Evolutionary conservation across 768 basidiomycete genomes (phyloP).

Genomic region (Russula griseocarnosa): DNA sequence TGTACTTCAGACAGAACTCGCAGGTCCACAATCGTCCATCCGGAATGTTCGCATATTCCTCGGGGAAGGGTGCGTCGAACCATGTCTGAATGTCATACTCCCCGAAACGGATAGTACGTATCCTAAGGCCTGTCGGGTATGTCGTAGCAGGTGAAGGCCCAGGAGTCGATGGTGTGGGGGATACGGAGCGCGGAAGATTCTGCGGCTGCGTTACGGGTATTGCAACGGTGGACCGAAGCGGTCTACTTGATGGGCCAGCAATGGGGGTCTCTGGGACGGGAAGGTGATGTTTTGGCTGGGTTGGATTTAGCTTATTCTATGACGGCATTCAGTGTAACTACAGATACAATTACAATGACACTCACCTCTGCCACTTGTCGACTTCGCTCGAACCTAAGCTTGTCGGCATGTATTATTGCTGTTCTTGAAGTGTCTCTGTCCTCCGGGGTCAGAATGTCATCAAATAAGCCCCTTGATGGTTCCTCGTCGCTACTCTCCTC

Average conservation of each 20-base stretch:
- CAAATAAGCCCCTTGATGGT: conserved; percentile 63
- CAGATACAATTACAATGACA: conserved; percentile 20
- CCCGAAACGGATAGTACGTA: conserved; percentile 87
- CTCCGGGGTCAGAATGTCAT: conserved; percentile 64
- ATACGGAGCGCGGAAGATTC: conserved; percentile 28
- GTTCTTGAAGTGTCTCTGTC: conserved; percentile 77
- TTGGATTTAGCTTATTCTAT: conserved; percentile 23
- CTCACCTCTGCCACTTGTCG: conserved; percentile 71
- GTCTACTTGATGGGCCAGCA: conserved; percentile 58
- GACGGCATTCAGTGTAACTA: not conserved
- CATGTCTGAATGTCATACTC: conserved; percentile 93
- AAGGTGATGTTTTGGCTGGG: conserved; percentile 50
- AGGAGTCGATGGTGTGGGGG: conserved; percentile 41
- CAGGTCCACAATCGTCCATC: conserved; percentile 95
- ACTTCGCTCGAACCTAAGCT: conserved; percentile 68
- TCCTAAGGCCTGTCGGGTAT: conserved; percentile 50
- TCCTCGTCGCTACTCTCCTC: conserved; percentile 54
- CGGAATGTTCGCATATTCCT: conserved; percentile 90
- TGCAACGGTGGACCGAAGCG: conserved; percentile 56
- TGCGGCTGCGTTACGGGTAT: conserved; percentile 35
- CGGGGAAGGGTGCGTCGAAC: conserved; percentile 98
- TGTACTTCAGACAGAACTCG: conserved; percentile 97
- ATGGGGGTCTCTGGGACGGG: conserved; percentile 39
- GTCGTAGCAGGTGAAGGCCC: conserved; percentile 22
- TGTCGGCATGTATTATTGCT: conserved; percentile 54